A percentile compares a stretch with the other conserved stretches of the same genome.
These are phyloP conservation scores for Pyracantha coccinea DNA, from an alignment of 331 rosid species.

Conservation along the genomic window DNA sequence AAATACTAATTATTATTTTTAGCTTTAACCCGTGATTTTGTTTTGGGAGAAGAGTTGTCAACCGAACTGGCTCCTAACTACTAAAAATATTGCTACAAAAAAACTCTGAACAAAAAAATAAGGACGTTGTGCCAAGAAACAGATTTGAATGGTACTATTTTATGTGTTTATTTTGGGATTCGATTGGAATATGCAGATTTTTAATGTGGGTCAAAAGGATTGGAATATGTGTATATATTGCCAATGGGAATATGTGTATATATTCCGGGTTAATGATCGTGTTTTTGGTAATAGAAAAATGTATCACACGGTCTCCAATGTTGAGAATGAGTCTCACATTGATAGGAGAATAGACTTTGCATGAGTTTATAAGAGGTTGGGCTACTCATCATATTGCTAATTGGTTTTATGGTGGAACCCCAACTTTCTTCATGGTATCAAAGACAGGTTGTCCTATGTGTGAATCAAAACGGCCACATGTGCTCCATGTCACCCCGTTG, in stretches of 20 bases:
- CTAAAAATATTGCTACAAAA: not conserved
- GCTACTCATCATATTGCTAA: fast-evolving
- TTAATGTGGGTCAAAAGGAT: no score
- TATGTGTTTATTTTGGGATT: not conserved
- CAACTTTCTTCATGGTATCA: no score
- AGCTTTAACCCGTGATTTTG: not conserved
- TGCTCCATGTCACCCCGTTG: no score
- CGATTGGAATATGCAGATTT: not conserved
- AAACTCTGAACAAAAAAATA: not conserved
- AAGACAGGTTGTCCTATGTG: no score
- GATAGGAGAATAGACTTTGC: fast-evolving
- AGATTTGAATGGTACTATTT: not conserved
- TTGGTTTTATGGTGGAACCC: no score
- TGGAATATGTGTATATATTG: no score
- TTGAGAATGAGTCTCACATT: no score
- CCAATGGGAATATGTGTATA: no score
- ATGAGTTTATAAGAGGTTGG: no score
- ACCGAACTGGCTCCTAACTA: not conserved
- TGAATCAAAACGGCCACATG: no score
- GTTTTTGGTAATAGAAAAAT: no score
- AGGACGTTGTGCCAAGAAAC: not conserved
- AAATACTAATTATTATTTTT: not conserved
- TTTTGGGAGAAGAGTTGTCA: constrained; percentile 7
- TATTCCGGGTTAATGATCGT: no score
- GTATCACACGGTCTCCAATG: not conserved